Evolutionary conservation across 139 green algal species (phyloP).

Genomic region (Chloropicon primus): DNA sequence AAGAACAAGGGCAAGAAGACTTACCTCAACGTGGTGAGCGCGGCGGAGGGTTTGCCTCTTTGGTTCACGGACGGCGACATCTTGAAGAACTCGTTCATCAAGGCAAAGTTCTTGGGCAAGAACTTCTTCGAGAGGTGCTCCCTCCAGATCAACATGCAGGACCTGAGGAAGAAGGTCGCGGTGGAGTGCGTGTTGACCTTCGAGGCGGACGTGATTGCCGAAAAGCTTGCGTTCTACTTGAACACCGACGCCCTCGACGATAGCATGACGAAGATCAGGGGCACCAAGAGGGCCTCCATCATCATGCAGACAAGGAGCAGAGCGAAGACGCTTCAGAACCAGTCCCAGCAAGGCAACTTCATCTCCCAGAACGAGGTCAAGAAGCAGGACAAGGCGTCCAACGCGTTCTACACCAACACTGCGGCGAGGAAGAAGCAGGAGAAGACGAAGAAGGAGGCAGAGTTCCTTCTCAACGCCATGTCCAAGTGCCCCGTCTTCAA

Average conservation of each 20-base stretch:
- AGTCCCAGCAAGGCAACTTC: not conserved
- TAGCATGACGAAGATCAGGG: not conserved
- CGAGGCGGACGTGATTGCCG: not conserved
- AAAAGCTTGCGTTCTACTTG: not conserved
- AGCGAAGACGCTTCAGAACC: not conserved
- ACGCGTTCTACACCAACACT: not conserved
- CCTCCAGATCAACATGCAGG: not conserved
- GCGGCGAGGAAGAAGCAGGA: not conserved
- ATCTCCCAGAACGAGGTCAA: not conserved
- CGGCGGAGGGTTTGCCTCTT: not conserved
- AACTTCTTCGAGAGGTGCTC: not conserved
- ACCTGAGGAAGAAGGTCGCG: not conserved
- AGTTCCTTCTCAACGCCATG: not conserved
- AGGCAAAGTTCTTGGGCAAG: not conserved
- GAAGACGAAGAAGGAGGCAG: not conserved
- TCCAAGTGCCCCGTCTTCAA: not conserved
- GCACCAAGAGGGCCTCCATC: not conserved
- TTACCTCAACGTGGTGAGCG: not conserved
- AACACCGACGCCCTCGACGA: not conserved
- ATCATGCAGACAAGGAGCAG: not conserved
- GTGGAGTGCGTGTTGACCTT: not conserved
- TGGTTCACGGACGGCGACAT: not conserved
- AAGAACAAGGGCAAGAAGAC: not conserved
- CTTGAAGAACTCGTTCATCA: not conserved
- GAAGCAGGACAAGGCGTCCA: not conserved